Evolutionary conservation across 1,284 basidiomycete species (phyloP).

Genomic region (Pyrrhoderma lamaoense): DNA sequence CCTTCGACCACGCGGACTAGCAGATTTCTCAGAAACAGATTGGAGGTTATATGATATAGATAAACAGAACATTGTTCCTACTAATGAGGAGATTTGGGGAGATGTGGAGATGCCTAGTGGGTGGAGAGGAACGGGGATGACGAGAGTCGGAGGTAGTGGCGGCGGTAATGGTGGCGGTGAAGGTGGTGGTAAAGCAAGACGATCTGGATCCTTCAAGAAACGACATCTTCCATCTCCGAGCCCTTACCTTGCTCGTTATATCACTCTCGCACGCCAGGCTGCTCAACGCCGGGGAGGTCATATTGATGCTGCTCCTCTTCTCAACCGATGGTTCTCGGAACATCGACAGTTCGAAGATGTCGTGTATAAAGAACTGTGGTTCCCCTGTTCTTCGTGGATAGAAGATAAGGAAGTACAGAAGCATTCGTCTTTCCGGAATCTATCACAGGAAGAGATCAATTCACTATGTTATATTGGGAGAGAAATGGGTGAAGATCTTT

Average conservation of each 20-base stretch:
- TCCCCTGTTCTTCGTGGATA: constrained; percentile 48
- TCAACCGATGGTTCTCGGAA: constrained; percentile 44
- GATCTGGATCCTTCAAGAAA: no score
- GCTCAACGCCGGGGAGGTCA: constrained; percentile 51
- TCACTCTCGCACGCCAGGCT: constrained; percentile 44
- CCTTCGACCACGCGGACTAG: constrained; percentile 60
- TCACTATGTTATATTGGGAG: constrained; percentile 24
- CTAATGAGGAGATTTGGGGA: constrained; percentile 10
- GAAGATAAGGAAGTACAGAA: constrained; percentile 18
- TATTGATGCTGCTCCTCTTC: constrained; percentile 49
- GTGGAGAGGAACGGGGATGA: constrained; percentile 11
- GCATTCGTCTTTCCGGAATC: constrained; percentile 28
- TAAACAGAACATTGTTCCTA: constrained; percentile 36
- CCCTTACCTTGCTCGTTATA: constrained; percentile 56
- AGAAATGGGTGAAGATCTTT: constrained; percentile 33
- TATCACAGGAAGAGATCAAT: constrained; percentile 23
- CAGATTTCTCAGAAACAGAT: constrained; percentile 62
- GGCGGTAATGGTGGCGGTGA: neutral
- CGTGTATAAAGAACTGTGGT: constrained; percentile 47
- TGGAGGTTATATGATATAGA: constrained; percentile 52
- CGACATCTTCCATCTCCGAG: neutral
- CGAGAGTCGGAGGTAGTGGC: constrained; percentile 3
- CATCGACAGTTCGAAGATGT: constrained; percentile 51
- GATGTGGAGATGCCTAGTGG: constrained; percentile 10
- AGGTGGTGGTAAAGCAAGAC: neutral